These are phyloP conservation scores for Guadua angustifolia DNA, from an alignment of 176 grass and related monocot species.

Conservation along the genomic window DNA sequence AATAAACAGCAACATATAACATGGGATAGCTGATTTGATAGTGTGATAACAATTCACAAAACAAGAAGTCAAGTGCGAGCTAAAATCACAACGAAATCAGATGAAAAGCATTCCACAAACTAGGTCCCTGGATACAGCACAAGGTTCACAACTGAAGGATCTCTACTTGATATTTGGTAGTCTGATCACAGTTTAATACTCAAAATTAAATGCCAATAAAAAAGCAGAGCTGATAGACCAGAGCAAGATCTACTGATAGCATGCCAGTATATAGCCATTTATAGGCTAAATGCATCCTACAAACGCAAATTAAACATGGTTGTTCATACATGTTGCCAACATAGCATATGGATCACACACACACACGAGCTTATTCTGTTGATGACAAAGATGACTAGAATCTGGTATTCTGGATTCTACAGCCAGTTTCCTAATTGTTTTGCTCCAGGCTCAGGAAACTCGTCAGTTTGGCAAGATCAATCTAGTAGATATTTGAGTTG, in stretches of 20 bases:
- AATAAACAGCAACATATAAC: neutral
- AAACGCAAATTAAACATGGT: neutral
- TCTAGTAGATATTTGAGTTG: neutral
- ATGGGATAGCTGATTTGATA: slow-evolving; percentile 27
- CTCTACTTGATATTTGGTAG: slow-evolving; percentile 1
- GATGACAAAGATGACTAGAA: neutral
- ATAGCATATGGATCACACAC: neutral
- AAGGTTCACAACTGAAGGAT: slow-evolving; percentile 15
- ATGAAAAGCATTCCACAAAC: slow-evolving; percentile 20
- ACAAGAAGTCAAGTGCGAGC: neutral
- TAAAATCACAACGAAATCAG: slow-evolving; percentile 24
- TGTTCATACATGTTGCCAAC: neutral
- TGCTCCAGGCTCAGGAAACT: neutral
- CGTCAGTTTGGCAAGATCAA: neutral
- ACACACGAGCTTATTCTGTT: neutral
- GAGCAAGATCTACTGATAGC: neutral
- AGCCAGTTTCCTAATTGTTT: neutral
- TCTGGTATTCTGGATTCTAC: neutral
- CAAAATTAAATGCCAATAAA: slow-evolving; percentile 10
- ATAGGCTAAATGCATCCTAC: neutral
- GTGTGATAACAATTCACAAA: neutral
- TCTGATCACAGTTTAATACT: slow-evolving; percentile 3
- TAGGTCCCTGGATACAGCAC: neutral
- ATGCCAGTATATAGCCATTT: neutral
- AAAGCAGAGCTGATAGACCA: neutral